Conservation (phyloP, 345 rosid genomes). For the Erysimum cheiranthoides region DNA sequence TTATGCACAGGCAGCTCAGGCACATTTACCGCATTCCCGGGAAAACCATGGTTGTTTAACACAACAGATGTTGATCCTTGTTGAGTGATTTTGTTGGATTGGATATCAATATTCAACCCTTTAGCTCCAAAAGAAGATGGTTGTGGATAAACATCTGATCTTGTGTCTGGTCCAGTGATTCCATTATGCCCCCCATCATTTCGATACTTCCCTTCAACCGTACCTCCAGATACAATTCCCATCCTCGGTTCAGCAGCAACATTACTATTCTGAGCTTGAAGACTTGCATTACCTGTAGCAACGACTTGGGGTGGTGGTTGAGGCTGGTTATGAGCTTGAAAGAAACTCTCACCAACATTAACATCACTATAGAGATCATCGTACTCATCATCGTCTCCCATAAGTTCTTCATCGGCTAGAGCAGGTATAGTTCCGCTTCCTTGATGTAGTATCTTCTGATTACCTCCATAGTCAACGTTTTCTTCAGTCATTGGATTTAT, state of each 20-base stretch:
- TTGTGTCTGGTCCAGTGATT: slow-evolving; percentile 57
- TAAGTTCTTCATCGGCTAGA: slow-evolving; percentile 75
- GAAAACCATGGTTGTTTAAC: slow-evolving; percentile 54
- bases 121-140: slow-evolving; percentile 53
- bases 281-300: slow-evolving; percentile 49
- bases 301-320: slow-evolving; percentile 54
- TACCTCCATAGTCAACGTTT: slow-evolving; percentile 64
- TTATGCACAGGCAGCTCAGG: slow-evolving; percentile 56
- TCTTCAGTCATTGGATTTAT: slow-evolving; percentile 62
- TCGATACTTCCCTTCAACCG: slow-evolving; percentile 57
- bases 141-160: slow-evolving; percentile 54
- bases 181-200: slow-evolving; percentile 49
- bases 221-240: slow-evolving; percentile 52
- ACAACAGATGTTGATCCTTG: slow-evolving; percentile 58
- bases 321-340: slow-evolving; percentile 61
- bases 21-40: slow-evolving; percentile 55
- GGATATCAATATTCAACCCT: slow-evolving; percentile 55
- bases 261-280: slow-evolving; percentile 49
- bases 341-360: slow-evolving; percentile 80
- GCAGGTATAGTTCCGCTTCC: slow-evolving; percentile 87
- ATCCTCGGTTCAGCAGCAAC: slow-evolving; percentile 54
- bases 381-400: slow-evolving; percentile 85
- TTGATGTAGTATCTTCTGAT: slow-evolving; percentile 66
- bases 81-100: slow-evolving; percentile 52
- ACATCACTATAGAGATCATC: slow-evolving; percentile 91